Evolutionary conservation across 371 early-diverging fungal genomes (phyloP), one percentile per base, ranked within the genome.

Genomic region (Mucor sp.): DNA sequence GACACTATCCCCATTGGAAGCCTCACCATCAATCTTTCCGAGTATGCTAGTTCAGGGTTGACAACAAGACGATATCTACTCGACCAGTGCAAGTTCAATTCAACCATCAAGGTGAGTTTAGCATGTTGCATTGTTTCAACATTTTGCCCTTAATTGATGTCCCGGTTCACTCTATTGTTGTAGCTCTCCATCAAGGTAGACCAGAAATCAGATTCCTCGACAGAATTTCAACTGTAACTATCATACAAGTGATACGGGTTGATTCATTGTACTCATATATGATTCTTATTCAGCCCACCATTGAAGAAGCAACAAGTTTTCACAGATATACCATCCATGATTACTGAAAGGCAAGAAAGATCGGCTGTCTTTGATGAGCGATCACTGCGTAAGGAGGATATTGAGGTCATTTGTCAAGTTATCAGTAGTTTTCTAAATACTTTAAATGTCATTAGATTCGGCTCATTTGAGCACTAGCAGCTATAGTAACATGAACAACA

Each of bases 51-150:
- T 14, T 74, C 67, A 30, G 79, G 79, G n/a, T 57, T 68, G 39
- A 71, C 71, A 19, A 80, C 79, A 32, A 65, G 75, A 27, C 58
- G 81, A 25, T 84, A 79, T 69, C 66, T 84, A 25, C 62, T 84
- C 21, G 75, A 82, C 33, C 68, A 82, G 25, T 80, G 77, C 44
- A 84, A 84, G 60, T 79, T 82, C 39, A 84, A 84, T 70, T 83
- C 83, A 1, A 81, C 79, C 6, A 65, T 83, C 43, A 83, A 83
- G 78, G 84, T 79, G 79, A 37, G 62, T 39, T 47, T 60, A 37
- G 63, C n/a, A 50, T 35, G 55, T 30, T 63, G 58, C 58, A 50
- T 66, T 41, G 60, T 64, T 50, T 35, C 9, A 6, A 7, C 33
- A 33, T 11, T 8, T 17, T 4, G 28, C 15, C 9, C 48, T 33